These are phyloP conservation scores for Cynara cardunculus DNA, from an alignment of 129 eudicot species.

Conservation along the genomic window DNA sequence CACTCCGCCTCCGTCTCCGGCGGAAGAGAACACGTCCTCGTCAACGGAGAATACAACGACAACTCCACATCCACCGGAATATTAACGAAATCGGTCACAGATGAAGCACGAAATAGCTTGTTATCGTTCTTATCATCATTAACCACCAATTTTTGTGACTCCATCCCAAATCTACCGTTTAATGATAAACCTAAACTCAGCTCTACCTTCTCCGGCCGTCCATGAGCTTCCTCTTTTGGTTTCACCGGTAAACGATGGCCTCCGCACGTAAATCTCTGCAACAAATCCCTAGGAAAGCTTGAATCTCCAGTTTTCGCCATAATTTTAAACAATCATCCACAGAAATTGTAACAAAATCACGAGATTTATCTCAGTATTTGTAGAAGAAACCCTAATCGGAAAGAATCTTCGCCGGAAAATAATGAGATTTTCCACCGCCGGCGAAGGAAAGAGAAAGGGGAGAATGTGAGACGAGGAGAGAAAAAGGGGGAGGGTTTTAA, in stretches of 20 bases:
- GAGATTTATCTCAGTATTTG: background rate
- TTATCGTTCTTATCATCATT: background rate
- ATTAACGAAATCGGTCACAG: constrained; percentile 27
- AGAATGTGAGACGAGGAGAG: background rate
- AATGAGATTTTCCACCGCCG: constrained; percentile 1
- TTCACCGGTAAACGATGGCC: constrained; percentile 5
- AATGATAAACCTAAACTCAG: constrained; percentile 54
- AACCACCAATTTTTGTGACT: constrained; percentile 27
- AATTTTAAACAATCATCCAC: background rate
- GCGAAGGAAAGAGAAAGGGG: constrained; percentile 9
- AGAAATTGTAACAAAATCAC: background rate
- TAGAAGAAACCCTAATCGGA: background rate
- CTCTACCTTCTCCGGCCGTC: constrained; percentile 35
- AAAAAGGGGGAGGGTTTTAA: background rate
- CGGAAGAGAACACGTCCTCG: constrained; percentile 62
- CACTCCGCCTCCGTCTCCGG: constrained; percentile 47
- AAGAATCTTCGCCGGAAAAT: constrained; percentile 13
- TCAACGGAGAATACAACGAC: constrained; percentile 23
- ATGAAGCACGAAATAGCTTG: constrained; percentile 36
- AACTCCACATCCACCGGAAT: constrained; percentile 27
- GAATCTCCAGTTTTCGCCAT: constrained; percentile 31
- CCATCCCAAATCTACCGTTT: constrained; percentile 64
- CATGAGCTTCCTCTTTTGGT: background rate
- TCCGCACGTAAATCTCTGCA: constrained; percentile 22
- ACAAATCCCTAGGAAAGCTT: constrained; percentile 24